Evolutionary conservation across 371 early-diverging fungal genomes (phyloP), one percentile per base, ranked within the genome.

Genomic region (Entomophthora muscae): DNA sequence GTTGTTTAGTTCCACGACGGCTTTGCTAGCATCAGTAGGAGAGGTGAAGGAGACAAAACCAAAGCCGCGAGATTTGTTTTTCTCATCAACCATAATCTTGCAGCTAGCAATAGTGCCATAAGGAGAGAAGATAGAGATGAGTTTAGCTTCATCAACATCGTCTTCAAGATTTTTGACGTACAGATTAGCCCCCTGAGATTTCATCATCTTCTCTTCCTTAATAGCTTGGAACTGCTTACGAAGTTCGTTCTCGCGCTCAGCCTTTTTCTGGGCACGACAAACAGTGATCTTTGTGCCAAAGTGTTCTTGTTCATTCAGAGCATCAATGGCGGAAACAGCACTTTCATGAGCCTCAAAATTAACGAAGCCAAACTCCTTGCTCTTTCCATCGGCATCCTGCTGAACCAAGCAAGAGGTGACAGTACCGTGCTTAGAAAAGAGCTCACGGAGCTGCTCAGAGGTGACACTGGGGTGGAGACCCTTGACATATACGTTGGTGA

Each of bases 401-500:
- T 77, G 75, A 65, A 93, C 69, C 61, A 83, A 75, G 59, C 82
- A 85, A 61, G 93, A 98, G 65, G 89, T 91, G 74, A 91, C 85
- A 56, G 77, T 71, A 53, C 99, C 99, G 69, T 77, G 95, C 70
- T 79, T 76, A 55, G 69, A 69, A 74, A 99, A 98, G 76, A 98
- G 69, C 63, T 82, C 82, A 52, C 74, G 69, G 66, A 99, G 83
- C 70, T 88, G 84, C 17, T 88, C 88, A 70, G 95, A 86, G 62
- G 78, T 78, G 64, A 96, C 84, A 56, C 80, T 77, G 63, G 83
- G 77, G 65, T 90, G 91, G 65, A 99, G 72, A 82, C 98, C 97
- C 84, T 97, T 99, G 71, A 99, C 86, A 78, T 95, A 99, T 63
- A 99, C 83, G 80, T 99, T 99, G 73, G 96, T 97, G 81, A 89